Evolutionary conservation across 1,284 basidiomycete genomes (phyloP).

Genomic region (Leucoagaricus sp.): DNA sequence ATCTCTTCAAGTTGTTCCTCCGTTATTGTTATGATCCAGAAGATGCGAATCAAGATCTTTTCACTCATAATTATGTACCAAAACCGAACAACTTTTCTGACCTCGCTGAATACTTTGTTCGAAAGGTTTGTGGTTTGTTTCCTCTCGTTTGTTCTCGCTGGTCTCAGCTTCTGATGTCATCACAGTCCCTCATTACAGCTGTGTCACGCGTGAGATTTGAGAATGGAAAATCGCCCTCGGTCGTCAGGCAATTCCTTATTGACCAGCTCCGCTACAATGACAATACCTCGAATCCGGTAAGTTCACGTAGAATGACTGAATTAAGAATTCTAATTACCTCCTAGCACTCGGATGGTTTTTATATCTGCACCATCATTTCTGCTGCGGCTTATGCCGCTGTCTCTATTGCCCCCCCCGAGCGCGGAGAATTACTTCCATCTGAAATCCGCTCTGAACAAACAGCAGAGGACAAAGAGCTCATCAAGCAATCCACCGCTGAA

Average conservation of each 20-base stretch:
- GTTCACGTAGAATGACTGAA: constrained; percentile 29
- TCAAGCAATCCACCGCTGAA: constrained; percentile 75
- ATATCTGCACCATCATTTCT: constrained; percentile 87
- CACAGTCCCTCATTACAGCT: constrained; percentile 74
- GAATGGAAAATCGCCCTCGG: constrained; percentile 82
- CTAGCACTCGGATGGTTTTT: constrained; percentile 90
- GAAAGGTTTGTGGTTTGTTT: constrained; percentile 68
- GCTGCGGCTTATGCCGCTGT: constrained; percentile 80
- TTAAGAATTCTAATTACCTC: constrained; percentile 17
- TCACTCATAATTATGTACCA: constrained; percentile 84
- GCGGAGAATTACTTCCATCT: constrained; percentile 70
- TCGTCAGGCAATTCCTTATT: constrained; percentile 90
- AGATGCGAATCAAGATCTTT: constrained; percentile 76
- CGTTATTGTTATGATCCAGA: constrained; percentile 90
- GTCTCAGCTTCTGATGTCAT: constrained; percentile 4
- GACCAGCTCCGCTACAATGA: constrained; percentile 94
- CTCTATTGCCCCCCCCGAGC: constrained; percentile 72
- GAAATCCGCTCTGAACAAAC: constrained; percentile 67
- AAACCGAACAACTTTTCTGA: constrained; percentile 94
- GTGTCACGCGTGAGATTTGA: constrained; percentile 86
- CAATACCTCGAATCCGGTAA: constrained; percentile 87
- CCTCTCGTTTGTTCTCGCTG: neutral
- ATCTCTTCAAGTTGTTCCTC: constrained; percentile 95
- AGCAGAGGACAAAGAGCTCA: constrained; percentile 63
- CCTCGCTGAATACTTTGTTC: constrained; percentile 91